phyloP scores from a whole-genome alignment of 495 filamentous ascomycete genomes.

The Daldinia childiae region DNA sequence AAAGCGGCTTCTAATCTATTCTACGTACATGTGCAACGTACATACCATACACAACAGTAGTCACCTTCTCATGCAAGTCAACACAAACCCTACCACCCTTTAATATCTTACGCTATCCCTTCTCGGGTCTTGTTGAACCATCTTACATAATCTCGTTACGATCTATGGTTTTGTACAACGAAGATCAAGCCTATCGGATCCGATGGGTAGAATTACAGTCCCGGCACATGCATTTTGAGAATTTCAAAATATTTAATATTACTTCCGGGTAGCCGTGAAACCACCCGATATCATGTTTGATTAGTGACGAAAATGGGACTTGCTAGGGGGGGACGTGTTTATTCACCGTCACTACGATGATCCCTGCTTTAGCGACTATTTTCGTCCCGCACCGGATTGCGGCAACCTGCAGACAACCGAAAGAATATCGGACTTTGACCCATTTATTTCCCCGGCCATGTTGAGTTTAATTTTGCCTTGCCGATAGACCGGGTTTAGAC shows the following conservation, averaged over 20 bases:
- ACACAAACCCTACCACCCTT: slow-evolving; percentile 12
- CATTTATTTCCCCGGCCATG: slow-evolving; percentile 29
- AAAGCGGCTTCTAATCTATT: slow-evolving; percentile 1
- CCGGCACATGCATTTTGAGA: neutral
- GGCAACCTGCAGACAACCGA: slow-evolving; percentile 35
- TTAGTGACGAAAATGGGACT: slow-evolving; percentile 5
- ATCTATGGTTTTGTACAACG: slow-evolving; percentile 16
- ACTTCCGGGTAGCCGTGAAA: slow-evolving; percentile 10
- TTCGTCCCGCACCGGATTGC: slow-evolving; percentile 31
- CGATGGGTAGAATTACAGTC: slow-evolving; percentile 1
- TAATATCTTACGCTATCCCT: neutral
- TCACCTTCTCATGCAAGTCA: slow-evolving; percentile 24
- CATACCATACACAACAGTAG: too few species aligned
- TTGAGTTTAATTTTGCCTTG: slow-evolving; percentile 9
- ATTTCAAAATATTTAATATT: neutral
- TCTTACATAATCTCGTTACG: slow-evolving; percentile 32
- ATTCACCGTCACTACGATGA: slow-evolving; percentile 1
- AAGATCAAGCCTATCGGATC: slow-evolving; percentile 36
- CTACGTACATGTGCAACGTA: neutral
- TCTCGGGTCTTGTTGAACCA: slow-evolving; percentile 19
- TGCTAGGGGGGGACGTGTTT: slow-evolving; percentile 1
- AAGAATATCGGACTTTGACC: slow-evolving; percentile 37
- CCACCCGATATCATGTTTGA: neutral
- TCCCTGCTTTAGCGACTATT: slow-evolving; percentile 19
- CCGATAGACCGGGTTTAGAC: neutral